Base-by-base conservation (phyloP, 306 rosid genomes). In the Rubus idaeus region DNA sequence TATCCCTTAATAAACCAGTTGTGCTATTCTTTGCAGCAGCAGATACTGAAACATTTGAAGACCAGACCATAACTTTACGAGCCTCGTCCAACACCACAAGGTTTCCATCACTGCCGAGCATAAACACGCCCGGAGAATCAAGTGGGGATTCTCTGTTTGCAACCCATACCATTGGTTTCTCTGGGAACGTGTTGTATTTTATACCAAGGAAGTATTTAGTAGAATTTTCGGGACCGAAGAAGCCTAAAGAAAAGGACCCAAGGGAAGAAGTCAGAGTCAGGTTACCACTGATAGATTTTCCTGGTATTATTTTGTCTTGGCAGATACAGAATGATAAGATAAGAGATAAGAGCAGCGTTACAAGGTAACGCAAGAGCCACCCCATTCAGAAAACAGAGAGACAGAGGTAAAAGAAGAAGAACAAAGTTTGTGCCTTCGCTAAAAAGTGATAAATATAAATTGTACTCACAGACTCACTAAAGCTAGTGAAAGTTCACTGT, bases 171-270 rank as follows among this genome's bases (percentile, higher is more conserved):
- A 66, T 3, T 1, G 50, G 16, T 39, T 6, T 66, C 1, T 17
- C 10, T 40, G 70, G 70, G 30, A 18, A 40, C 3, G 13, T 66
- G 51, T 66, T 40, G 30, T 16, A 66, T 37, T 50, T 4, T 41
- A 66, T 87, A 70, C 90, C 89, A 81, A 87, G 75, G 67, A 89
- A 89, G 83, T 84, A 88, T 41, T 89, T 88, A 5, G 87, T 77
- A 57, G 89, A 76, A 1, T 72, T 88, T 82, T 87, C 92, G 70
- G 88, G 67, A 3, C 14, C 74, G 79, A 88, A 83, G 87, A 91
- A 89, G 73, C 97, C 97, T 80, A 89, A 46, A 40, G 62, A 85
- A 53, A 87, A 91, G 64, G 45, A 7, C 0, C 79, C 91, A 10
- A 18, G 40, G 1, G 75, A 45, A 44, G 94, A 91, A 65, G 76